Percentiles rank a stretch among this genome's conserved stretches.
Conservation (phyloP, 2,329 filamentous ascomycete species). For the Fusarium torulosum region DNA sequence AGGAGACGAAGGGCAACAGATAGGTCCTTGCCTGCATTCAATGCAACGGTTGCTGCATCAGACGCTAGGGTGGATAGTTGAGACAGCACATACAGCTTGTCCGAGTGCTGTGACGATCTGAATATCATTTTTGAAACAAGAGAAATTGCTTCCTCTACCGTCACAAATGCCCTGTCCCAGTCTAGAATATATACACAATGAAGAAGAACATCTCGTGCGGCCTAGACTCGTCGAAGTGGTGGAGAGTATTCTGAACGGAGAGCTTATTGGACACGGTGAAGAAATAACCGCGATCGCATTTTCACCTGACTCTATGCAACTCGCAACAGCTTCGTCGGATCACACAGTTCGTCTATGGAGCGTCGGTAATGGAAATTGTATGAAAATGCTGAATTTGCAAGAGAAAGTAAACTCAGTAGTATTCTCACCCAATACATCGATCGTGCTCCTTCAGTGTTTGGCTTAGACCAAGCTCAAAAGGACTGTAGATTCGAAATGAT, state of each 20-base stretch:
- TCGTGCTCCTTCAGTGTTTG: background rate
- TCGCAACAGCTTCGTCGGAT: background rate
- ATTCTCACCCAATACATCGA: too few species aligned
- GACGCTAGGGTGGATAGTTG: background rate
- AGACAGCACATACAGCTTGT: background rate
- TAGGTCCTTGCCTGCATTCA: background rate
- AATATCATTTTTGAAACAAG: background rate
- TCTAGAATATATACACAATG: background rate
- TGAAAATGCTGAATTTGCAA: too few species aligned
- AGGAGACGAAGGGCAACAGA: background rate
- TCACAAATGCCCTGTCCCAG: background rate
- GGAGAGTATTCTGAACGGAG: background rate
- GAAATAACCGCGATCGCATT: background rate
- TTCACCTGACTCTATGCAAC: background rate
- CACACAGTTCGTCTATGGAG: background rate
- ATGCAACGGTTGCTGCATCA: background rate
- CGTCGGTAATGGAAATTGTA: too few species aligned
- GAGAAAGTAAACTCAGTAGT: too few species aligned
- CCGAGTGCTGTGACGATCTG: background rate
- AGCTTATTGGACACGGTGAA: background rate
- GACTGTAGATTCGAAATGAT: conserved; percentile 31
- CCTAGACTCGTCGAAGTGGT: background rate
- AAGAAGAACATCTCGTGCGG: background rate
- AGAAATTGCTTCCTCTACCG: background rate
- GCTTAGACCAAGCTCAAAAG: conserved; percentile 8